Evolutionary conservation across 2,329 filamentous ascomycete genomes (phyloP), one percentile per base, ranked within the genome.

Genomic region (Raffaelea arxii): DNA sequence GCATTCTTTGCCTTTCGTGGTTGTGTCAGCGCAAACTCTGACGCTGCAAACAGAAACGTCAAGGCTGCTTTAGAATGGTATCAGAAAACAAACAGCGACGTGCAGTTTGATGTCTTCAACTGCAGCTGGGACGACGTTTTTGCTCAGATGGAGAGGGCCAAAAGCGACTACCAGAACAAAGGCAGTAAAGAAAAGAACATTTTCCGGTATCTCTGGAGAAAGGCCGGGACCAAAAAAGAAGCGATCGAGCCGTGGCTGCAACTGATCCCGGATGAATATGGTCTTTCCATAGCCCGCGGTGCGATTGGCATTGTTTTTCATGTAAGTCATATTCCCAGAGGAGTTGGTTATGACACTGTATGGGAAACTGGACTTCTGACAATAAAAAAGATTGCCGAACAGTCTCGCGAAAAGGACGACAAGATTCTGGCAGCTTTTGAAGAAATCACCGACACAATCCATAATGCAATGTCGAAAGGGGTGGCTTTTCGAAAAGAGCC

Each of bases 111-210:
- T 22, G 36, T 44, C 21, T n/a, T 41, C n/a, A 39, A 44, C 22
- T 49, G 41, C 32, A 35, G 24, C 25, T 49, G 48, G 47, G 44
- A 47, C 11, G 48, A 49, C 25, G 18, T 49, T 27, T 47, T 47
- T 24, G 16, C 18, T 11, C 44, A 47, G 25, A 49, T 49, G 25
- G 44, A 36, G 4, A 23, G 41, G 23, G 48, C 44, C 14, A 41
- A 41, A 21, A 41, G 24, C 23, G 44, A 44, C n/a, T 44, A 49
- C 27, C 41, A 49, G 12, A 32, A 25, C 23, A 19, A 25, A 21
- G 10, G 27, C 25, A 23, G 32, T 18, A 36, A 36, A 16, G 32
- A 49, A 44, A 24, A 25, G 30, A 7, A 38, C 16, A 25, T 25
- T 23, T 47, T 47, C 41, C 43, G 43, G 30, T 44, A 49, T 10